Evolutionary conservation across 1,139 yeast species (phyloP).

Genomic region (Suhomyces kunorum): DNA sequence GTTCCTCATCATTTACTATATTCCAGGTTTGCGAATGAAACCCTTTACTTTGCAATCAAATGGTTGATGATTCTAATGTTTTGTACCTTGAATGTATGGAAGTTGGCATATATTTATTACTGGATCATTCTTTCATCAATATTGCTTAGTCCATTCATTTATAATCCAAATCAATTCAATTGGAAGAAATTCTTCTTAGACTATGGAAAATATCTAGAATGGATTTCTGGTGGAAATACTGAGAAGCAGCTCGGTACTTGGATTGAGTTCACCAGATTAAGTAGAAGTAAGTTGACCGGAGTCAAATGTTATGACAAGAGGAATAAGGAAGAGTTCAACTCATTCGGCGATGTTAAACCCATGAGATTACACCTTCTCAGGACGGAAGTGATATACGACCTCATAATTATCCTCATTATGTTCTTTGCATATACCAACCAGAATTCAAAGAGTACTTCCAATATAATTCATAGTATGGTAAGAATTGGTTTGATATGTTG

Average conservation of each 20-base stretch:
- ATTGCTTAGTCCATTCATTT: slow-evolving; percentile 75
- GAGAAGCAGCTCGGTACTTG: slow-evolving; percentile 56
- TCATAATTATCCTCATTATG: slow-evolving; percentile 30
- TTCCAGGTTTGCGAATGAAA: slow-evolving; percentile 61
- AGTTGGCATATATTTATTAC: slow-evolving; percentile 76
- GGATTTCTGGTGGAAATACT: slow-evolving; percentile 71
- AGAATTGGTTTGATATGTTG: slow-evolving; percentile 46
- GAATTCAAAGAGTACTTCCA: slow-evolving; percentile 42
- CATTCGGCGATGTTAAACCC: slow-evolving; percentile 40
- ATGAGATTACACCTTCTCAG: slow-evolving; percentile 37
- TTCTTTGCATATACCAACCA: slow-evolving; percentile 45
- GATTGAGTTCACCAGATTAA: slow-evolving; percentile 36
- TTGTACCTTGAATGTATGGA: slow-evolving; percentile 73
- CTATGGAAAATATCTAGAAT: slow-evolving; percentile 61
- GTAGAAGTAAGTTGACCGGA: slow-evolving; percentile 48
- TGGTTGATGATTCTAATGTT: slow-evolving; percentile 59
- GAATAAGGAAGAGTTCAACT: slow-evolving; percentile 23
- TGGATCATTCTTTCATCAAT: slow-evolving; percentile 74
- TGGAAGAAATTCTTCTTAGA: slow-evolving; percentile 71
- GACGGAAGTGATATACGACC: slow-evolving; percentile 33
- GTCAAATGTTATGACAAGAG: slow-evolving; percentile 30
- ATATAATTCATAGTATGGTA: slow-evolving; percentile 35
- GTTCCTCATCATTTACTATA: slow-evolving; percentile 60
- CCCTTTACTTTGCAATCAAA: slow-evolving; percentile 67
- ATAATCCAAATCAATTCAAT: slow-evolving; percentile 85